Evolutionary conservation across 2,329 filamentous ascomycete species (phyloP).

Genomic region (Talaromyces atroroseus): DNA sequence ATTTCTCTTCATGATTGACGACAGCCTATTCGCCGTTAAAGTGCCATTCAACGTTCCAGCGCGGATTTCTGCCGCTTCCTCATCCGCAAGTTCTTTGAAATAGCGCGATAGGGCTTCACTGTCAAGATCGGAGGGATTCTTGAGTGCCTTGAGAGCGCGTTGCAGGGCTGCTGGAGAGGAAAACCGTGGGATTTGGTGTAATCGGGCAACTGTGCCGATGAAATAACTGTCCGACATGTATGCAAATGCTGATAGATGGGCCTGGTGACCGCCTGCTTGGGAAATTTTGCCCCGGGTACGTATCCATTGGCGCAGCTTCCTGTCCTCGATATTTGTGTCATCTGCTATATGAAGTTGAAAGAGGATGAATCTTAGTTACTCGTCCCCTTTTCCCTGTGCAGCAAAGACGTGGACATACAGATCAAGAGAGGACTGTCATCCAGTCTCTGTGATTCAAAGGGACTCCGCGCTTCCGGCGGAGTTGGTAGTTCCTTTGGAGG

Average conservation of each 20-base stretch:
- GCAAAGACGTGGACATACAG: background rate
- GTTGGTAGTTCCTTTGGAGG: constrained; percentile 33
- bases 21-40: constrained; percentile 23
- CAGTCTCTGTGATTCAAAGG: constrained; percentile 1
- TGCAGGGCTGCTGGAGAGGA: constrained; percentile 46
- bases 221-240: constrained; percentile 94
- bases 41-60: constrained; percentile 29
- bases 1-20: constrained; percentile 14
- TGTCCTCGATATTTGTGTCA: constrained; percentile 54
- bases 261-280: constrained; percentile 65
- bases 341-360: constrained; percentile 25
- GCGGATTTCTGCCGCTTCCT: constrained; percentile 37
- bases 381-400: background rate
- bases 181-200: constrained; percentile 75
- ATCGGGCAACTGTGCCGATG: constrained; percentile 77
- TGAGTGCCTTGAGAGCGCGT: constrained; percentile 33
- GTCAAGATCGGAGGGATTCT: constrained; percentile 41
- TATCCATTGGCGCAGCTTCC: constrained; percentile 57
- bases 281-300: constrained; percentile 61
- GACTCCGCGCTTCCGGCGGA: constrained; percentile 2
- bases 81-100: constrained; percentile 38
- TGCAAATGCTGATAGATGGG: constrained; percentile 80
- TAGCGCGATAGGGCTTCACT: constrained; percentile 35
- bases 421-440: background rate
- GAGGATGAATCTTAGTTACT: background rate